Base-by-base conservation (phyloP, 257 asterid species). In the Penstemon eatonii region DNA sequence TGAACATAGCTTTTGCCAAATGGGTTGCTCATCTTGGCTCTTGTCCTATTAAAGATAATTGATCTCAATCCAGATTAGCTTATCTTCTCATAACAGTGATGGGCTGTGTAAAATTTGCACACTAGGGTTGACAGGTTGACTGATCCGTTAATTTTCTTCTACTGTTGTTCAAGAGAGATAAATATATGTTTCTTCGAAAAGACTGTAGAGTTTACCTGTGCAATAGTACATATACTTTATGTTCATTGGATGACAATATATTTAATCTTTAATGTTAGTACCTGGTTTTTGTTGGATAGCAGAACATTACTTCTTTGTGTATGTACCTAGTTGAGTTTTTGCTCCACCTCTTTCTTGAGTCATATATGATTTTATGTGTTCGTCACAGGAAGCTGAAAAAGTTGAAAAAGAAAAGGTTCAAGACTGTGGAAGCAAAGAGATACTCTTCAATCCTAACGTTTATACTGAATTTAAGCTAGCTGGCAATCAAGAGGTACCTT, bases 401-500 rank as follows among this genome's bases (percentile, higher is more conserved):
- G 75, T 63, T 65, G 88, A 68, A 66, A 71, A 71, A 56, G 79
- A 66, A 55, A 70, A 77, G 60, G 60, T 37, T 38, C 72, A 79
- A 65, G 80, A 75, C 52, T 56, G 78, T 77, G 76, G 66, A 13
- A 66, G 74, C 60, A 79, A 79, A 49, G 95, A 84, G 66, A 84
- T 87, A 40, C 70, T 84, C 54, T 92, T 92, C 80, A 92, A 92
- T 78, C 98, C 98, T 41, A 92, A 92, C 60, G 96, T 87, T 73
- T 87, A 84, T 73, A 89, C 96, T 8, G 98, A 89, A 62, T 87
- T 89, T 76, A 88, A 87, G 81, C 80, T 92, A 50, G 87, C 96
- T 65, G 96, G 96, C 71, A 74, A 67, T 75, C 88, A 81, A 55
- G 89, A 92, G 96, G 98, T 86, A 75, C 69, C 63, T 54, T 56